These are phyloP conservation scores for Aspergillus bombycis DNA, from an alignment of 2,329 filamentous ascomycete genomes.

Conservation along the genomic window DNA sequence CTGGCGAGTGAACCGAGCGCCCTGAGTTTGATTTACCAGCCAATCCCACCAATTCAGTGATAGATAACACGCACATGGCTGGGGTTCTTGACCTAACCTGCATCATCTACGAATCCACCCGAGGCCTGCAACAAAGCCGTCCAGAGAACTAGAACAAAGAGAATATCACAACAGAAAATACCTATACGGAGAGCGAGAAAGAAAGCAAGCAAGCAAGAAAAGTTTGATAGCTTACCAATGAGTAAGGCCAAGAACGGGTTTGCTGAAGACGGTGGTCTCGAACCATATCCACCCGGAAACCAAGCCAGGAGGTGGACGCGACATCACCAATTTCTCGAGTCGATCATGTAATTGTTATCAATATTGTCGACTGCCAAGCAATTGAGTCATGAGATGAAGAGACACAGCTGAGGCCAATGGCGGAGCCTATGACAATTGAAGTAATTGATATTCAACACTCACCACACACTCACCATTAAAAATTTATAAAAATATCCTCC, in stretches of 20 bases:
- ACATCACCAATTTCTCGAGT: constrained; percentile 5
- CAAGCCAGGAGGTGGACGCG: background rate
- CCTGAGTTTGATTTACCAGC: background rate
- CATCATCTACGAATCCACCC: background rate
- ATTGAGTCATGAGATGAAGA: background rate
- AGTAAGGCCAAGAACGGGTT: background rate
- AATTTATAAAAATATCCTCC: constrained; percentile 14
- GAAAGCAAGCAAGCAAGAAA: background rate
- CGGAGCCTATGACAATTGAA: constrained; percentile 1
- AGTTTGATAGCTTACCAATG: background rate
- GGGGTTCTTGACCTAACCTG: background rate
- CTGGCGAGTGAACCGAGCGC: background rate
- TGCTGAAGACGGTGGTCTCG: background rate
- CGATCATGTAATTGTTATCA: constrained; percentile 3
- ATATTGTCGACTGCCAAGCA: background rate
- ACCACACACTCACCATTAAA: background rate
- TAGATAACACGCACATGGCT: constrained; percentile 8
- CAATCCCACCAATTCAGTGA: constrained; percentile 5
- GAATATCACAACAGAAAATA: background rate
- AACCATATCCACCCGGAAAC: background rate
- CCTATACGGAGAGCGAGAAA: background rate
- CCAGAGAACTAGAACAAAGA: constrained; percentile 1
- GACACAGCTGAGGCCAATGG: background rate
- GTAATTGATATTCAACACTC: constrained; percentile 1
- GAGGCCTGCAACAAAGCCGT: background rate